Evolutionary conservation across 208 protist species (phyloP).

Genomic region (Leishmania guyanensis): DNA sequence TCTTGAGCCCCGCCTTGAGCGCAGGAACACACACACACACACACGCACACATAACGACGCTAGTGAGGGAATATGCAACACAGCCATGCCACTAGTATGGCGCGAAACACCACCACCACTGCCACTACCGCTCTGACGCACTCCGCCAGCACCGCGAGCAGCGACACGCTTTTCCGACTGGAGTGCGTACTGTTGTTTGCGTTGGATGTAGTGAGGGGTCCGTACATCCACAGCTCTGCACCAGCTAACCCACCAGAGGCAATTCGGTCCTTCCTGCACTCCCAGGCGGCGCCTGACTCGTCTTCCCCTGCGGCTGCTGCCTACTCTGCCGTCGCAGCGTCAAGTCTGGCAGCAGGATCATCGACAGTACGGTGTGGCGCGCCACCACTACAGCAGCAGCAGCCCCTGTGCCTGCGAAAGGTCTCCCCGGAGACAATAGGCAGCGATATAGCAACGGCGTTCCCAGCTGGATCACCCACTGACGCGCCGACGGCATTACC

Average conservation of each 20-base stretch:
- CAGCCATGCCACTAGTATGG: neutral
- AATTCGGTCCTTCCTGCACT: conserved; percentile 21
- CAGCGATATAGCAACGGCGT: neutral
- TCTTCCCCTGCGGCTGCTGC: neutral
- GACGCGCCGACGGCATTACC: neutral
- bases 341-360: neutral
- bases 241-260: conserved; percentile 43
- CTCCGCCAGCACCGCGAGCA: neutral
- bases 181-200: conserved; percentile 79
- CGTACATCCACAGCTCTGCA: conserved; percentile 80
- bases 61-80: neutral
- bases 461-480: neutral
- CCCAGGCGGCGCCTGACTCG: conserved; percentile 2
- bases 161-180: conserved; percentile 38
- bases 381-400: neutral
- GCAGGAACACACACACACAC: neutral
- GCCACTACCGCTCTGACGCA: neutral
- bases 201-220: conserved; percentile 81
- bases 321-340: neutral
- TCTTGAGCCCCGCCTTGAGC: neutral
- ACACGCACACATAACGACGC: neutral
- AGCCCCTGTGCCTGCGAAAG: neutral
- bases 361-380: neutral
- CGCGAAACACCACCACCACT: neutral
- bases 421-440: neutral